A percentile compares a stretch with the other conserved stretches of the same genome.
Conservation (phyloP, 1,284 basidiomycete genomes). For the Farysia itapuensis region DNA sequence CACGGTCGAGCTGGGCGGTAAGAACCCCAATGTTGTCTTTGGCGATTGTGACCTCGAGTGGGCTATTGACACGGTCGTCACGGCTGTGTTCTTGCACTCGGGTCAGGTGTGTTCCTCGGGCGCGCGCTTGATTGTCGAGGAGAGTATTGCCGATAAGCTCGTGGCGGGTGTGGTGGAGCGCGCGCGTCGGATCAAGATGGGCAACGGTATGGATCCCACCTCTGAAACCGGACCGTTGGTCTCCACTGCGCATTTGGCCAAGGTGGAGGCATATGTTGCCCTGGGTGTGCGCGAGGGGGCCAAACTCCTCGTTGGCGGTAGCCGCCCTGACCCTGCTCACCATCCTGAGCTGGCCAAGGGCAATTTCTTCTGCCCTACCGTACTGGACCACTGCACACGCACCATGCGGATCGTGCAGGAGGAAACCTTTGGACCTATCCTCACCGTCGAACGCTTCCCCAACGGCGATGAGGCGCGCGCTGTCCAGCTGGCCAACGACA, state of each 20-base stretch:
- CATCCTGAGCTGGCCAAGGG: slow-evolving; percentile 53
- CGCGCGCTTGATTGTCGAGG: slow-evolving; percentile 57
- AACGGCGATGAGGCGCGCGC: slow-evolving; percentile 56
- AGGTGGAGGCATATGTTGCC: slow-evolving; percentile 50
- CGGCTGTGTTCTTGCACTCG: slow-evolving; percentile 56
- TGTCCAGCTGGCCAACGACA: slow-evolving; percentile 55
- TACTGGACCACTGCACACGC: slow-evolving; percentile 55
- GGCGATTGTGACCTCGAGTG: slow-evolving; percentile 55
- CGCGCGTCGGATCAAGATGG: slow-evolving; percentile 52
- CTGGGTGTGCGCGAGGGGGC: slow-evolving; percentile 51
- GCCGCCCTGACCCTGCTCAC: slow-evolving; percentile 40
- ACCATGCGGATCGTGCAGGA: slow-evolving; percentile 58
- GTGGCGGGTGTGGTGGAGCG: slow-evolving; percentile 54
- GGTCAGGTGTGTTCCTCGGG: slow-evolving; percentile 59
- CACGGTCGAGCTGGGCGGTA: slow-evolving; percentile 58
- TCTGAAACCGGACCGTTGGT: slow-evolving; percentile 57
- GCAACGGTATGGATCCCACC: slow-evolving; percentile 50
- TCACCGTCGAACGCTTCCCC: slow-evolving; percentile 57
- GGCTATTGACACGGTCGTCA: slow-evolving; percentile 57
- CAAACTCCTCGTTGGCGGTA: slow-evolving; percentile 49
- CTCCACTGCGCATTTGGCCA: slow-evolving; percentile 49
- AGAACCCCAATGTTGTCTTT: slow-evolving; percentile 59
- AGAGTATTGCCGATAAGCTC: slow-evolving; percentile 55
- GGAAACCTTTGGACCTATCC: slow-evolving; percentile 58
- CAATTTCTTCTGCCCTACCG: slow-evolving; percentile 58